phyloP scores from a whole-genome alignment of 257 asterid genomes.

The Ehretia macrophylla region DNA sequence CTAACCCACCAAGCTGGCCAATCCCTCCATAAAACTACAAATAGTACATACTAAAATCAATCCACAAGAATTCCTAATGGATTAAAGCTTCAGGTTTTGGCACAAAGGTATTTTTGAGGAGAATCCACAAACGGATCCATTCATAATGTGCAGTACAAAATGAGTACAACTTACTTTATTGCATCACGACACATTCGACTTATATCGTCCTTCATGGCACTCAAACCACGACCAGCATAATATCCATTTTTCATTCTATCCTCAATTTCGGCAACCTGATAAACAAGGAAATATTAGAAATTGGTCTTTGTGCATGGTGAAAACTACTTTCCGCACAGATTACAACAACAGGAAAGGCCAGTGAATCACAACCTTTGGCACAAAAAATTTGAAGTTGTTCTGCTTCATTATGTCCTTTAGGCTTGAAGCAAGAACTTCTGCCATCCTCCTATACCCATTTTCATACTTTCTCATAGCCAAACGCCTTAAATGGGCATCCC shows the following conservation, averaged over 20 bases:
- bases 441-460: conserved; percentile 81
- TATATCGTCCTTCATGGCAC: conserved; percentile 79
- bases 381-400: conserved; percentile 76
- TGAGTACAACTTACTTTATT: conserved; percentile 58
- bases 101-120: conserved; percentile 3
- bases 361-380: conserved; percentile 61
- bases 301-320: background rate
- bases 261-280: conserved; percentile 79
- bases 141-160: background rate
- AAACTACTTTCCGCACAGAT: background rate
- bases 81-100: background rate
- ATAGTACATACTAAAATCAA: too few relatives aligned
- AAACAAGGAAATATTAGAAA: conserved; percentile 19
- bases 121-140: background rate
- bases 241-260: conserved; percentile 79
- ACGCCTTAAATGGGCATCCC: conserved; percentile 94
- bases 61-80: background rate
- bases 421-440: conserved; percentile 58
- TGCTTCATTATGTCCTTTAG: conserved; percentile 78
- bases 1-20: too few relatives aligned
- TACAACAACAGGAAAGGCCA: conserved; percentile 3
- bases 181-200: conserved; percentile 91
- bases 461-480: conserved; percentile 82
- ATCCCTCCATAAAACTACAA: too few relatives aligned
- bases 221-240: conserved; percentile 80